Conservation (phyloP, 768 basidiomycete species). For the Kwoniella heveanensis region DNA sequence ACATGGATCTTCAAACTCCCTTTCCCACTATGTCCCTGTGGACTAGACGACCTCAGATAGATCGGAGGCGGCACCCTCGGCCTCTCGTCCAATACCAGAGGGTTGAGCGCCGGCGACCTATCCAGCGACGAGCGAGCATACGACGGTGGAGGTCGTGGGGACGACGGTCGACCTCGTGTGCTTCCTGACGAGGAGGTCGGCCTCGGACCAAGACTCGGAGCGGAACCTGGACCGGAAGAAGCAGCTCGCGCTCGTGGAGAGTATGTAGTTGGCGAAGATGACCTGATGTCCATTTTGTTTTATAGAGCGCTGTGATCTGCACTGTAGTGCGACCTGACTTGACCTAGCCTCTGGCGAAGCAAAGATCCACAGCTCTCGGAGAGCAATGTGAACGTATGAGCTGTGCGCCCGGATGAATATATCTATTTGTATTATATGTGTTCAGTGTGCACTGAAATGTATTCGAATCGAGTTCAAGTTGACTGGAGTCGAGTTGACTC, state of each 20-base stretch:
- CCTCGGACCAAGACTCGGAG: background rate
- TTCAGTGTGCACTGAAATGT: no score
- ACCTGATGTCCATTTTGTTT: background rate
- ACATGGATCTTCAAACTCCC: slow-evolving; percentile 42
- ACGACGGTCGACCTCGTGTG: slow-evolving; percentile 18
- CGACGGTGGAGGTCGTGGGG: slow-evolving; percentile 23
- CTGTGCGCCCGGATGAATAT: background rate
- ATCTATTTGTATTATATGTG: no score
- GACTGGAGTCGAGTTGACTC: background rate
- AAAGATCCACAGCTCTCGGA: no score
- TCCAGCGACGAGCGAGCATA: slow-evolving; percentile 36
- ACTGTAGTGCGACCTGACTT: no score
- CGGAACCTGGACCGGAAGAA: background rate
- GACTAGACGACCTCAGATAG: slow-evolving; percentile 33
- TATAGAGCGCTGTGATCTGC: no score
- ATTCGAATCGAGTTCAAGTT: background rate
- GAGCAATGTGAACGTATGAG: no score
- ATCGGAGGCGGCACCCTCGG: slow-evolving; percentile 40
- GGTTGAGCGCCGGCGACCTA: slow-evolving; percentile 26
- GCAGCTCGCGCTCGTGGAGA: background rate
- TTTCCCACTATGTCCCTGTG: slow-evolving; percentile 23
- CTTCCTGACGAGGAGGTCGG: background rate
- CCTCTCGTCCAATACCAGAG: slow-evolving; percentile 26
- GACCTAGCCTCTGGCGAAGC: no score
- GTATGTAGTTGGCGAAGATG: slow-evolving; percentile 1